Conservation (phyloP, 2,329 filamentous ascomycete genomes). For the Botryotinia narcissicola region DNA sequence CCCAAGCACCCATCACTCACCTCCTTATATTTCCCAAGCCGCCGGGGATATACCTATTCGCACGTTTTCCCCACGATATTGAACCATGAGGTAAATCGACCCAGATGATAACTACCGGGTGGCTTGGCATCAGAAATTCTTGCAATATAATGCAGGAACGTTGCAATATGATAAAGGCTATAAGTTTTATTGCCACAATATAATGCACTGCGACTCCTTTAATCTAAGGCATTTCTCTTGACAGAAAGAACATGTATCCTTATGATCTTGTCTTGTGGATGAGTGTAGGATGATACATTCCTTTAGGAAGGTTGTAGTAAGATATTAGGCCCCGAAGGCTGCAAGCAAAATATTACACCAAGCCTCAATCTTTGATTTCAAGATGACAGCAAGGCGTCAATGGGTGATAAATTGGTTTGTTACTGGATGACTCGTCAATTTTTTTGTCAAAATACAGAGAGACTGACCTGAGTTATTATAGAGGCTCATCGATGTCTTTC, state of each 20-base stretch:
- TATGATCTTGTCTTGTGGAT: not conserved
- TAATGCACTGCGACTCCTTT: not conserved
- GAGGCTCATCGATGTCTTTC: not conserved
- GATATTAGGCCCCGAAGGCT: not conserved
- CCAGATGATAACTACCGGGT: not conserved
- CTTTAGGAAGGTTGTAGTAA: not conserved
- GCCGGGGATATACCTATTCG: not conserved
- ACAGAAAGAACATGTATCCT: not conserved
- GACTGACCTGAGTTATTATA: not conserved
- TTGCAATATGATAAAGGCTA: not conserved
- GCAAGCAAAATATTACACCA: not conserved
- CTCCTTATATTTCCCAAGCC: not conserved
- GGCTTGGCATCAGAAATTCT: not conserved
- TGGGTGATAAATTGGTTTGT: not conserved
- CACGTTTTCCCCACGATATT: conserved; percentile 8
- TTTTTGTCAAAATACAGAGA: not conserved
- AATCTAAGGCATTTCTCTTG: conserved; percentile 6
- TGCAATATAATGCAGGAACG: not conserved
- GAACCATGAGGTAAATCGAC: not conserved
- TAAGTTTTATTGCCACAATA: not conserved
- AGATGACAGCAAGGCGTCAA: not conserved
- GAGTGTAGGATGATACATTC: not conserved
- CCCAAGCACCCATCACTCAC: no score
- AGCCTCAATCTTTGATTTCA: not conserved
- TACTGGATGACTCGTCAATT: not conserved